A percentile compares a stretch with the other conserved stretches of the same genome.
Conservation (phyloP, 2,329 filamentous ascomycete genomes). For the Phyllosticta paracitricarpa region DNA sequence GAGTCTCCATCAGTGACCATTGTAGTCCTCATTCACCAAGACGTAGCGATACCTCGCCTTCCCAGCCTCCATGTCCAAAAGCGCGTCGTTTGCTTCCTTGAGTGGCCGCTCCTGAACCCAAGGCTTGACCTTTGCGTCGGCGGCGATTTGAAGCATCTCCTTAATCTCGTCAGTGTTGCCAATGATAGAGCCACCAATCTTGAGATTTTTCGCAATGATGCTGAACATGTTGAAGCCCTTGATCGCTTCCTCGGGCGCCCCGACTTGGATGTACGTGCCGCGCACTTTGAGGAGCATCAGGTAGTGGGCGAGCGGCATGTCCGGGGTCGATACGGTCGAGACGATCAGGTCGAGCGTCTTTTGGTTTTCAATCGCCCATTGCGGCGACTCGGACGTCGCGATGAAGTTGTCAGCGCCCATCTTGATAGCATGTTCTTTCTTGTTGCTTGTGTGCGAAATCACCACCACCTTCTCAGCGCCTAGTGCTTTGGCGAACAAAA, state of each 20-base stretch:
- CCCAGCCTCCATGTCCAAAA: conserved; percentile 48
- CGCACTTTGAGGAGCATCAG: conserved; percentile 48
- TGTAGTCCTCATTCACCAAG: conserved; percentile 25
- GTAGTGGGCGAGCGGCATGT: conserved; percentile 56
- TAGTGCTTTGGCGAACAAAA: conserved; percentile 61
- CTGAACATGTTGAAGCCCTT: conserved; percentile 48
- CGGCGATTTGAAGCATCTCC: conserved; percentile 53
- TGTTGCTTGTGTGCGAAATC: conserved; percentile 50
- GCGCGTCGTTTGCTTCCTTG: conserved; percentile 44
- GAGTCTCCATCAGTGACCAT: not conserved
- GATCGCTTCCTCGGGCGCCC: conserved; percentile 49
- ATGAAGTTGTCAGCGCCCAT: conserved; percentile 53
- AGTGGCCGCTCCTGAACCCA: conserved; percentile 54
- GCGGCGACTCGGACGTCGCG: conserved; percentile 46
- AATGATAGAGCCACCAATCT: conserved; percentile 36
- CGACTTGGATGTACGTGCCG: conserved; percentile 57
- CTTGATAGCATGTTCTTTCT: conserved; percentile 49
- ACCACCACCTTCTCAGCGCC: conserved; percentile 57
- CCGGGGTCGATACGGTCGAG: conserved; percentile 45
- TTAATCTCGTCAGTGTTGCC: conserved; percentile 49
- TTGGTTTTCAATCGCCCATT: conserved; percentile 47
- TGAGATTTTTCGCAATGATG: conserved; percentile 47
- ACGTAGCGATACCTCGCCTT: conserved; percentile 39
- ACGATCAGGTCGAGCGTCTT: conserved; percentile 47
- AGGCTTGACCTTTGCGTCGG: conserved; percentile 47